A percentile compares a stretch with the other conserved stretches of the same genome.
Conservation (phyloP, 2,329 filamentous ascomycete species). For the Colletotrichum trifolii region DNA sequence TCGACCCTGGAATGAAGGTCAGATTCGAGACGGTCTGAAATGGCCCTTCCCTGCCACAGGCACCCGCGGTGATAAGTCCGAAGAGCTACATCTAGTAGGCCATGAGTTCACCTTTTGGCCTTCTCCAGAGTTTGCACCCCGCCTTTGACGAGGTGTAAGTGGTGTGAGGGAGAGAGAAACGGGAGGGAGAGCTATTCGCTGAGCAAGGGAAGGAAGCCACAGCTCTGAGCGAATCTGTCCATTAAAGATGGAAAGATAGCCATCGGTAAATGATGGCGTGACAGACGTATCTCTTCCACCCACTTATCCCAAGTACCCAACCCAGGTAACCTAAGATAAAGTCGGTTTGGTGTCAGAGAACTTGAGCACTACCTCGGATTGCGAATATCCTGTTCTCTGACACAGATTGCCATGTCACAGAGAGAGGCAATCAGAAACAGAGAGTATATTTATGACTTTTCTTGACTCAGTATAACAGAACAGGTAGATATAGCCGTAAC, state of each 20-base stretch:
- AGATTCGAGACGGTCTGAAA: conserved; percentile 32
- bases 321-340: too few species aligned
- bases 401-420: too few species aligned
- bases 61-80: conserved; percentile 25
- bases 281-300: too few species aligned
- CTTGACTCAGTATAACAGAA: too few species aligned
- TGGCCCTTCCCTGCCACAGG: conserved; percentile 32
- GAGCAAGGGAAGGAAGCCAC: not conserved
- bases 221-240: too few species aligned
- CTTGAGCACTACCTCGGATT: too few species aligned
- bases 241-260: too few species aligned
- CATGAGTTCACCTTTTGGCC: conserved; percentile 12
- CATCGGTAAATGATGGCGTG: too few species aligned
- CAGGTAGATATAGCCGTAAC: too few species aligned
- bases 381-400: too few species aligned
- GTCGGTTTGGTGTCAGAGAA: too few species aligned
- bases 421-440: not conserved
- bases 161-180: conserved; percentile 18
- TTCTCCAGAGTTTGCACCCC: conserved; percentile 30
- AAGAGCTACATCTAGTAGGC: conserved; percentile 17
- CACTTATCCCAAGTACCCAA: too few species aligned
- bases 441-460: not conserved
- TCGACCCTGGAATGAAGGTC: conserved; percentile 31
- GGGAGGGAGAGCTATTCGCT: not conserved
- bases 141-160: conserved; percentile 28